These are phyloP conservation scores for Ceratocystis cubensis DNA, from an alignment of 2,329 filamentous ascomycete species.

Conservation along the genomic window DNA sequence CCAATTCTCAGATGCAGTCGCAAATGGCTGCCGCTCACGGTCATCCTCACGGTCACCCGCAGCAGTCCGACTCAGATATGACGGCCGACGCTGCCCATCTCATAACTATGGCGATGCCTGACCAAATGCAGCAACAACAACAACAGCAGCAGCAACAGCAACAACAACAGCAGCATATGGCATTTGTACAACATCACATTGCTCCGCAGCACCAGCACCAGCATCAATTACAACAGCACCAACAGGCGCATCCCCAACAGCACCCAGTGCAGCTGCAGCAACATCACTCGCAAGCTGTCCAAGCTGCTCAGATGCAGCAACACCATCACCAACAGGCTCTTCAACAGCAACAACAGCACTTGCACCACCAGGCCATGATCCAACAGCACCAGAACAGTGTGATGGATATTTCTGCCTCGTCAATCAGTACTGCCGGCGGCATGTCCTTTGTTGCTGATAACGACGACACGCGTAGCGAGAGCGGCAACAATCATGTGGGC, in stretches of 20 bases:
- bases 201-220: constrained; percentile 23
- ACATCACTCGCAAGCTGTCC: constrained; percentile 15
- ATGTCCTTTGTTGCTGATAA: constrained; percentile 16
- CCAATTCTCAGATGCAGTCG: constrained; percentile 8
- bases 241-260: constrained; percentile 21
- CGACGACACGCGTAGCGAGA: constrained; percentile 16
- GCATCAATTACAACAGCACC: constrained; percentile 25
- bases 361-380: constrained; percentile 30
- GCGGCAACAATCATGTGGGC: constrained; percentile 26
- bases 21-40: constrained; percentile 15
- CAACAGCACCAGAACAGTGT: constrained; percentile 36
- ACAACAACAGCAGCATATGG: constrained; percentile 13
- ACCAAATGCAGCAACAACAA: constrained; percentile 13
- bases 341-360: constrained; percentile 22
- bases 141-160: constrained; percentile 8
- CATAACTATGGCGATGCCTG: constrained; percentile 17
- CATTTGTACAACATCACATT: constrained; percentile 16
- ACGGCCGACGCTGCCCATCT: constrained; percentile 16
- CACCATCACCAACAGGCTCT: constrained; percentile 16
- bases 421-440: constrained; percentile 10
- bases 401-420: constrained; percentile 17
- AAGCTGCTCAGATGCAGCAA: constrained; percentile 12
- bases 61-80: constrained; percentile 16
- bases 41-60: constrained; percentile 1
- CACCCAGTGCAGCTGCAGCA: constrained; percentile 4